phyloP scores from a whole-genome alignment of 2,329 filamentous ascomycete genomes.

The Aureobasidium sp. region DNA sequence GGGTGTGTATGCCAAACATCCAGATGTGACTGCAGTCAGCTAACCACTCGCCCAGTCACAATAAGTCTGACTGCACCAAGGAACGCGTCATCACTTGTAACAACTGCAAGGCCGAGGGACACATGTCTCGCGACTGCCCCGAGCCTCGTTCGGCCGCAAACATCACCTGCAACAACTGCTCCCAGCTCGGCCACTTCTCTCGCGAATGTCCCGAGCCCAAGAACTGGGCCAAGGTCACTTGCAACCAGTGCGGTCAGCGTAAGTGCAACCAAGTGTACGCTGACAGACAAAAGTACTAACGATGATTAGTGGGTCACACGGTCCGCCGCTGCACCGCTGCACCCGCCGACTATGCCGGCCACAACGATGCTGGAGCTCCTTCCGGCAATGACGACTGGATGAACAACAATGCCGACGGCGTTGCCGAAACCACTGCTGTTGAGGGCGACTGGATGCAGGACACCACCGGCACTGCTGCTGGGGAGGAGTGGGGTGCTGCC shows the following conservation, averaged over 20 bases:
- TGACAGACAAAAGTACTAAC: not conserved
- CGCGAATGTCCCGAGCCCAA: constrained; percentile 56
- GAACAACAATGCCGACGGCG: not conserved
- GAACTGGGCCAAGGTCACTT: constrained; percentile 40
- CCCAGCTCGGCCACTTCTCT: constrained; percentile 55
- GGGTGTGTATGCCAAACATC: constrained; percentile 19
- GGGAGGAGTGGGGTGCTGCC: constrained; percentile 2
- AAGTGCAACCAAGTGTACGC: not conserved
- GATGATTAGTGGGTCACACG: not conserved
- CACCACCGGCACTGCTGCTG: not conserved
- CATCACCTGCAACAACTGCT: constrained; percentile 32
- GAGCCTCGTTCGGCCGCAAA: constrained; percentile 31
- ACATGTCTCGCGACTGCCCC: constrained; percentile 28
- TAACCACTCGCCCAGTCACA: constrained; percentile 30
- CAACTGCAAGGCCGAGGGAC: not conserved
- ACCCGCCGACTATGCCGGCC: not conserved
- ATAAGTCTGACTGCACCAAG: constrained; percentile 10
- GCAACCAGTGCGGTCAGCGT: constrained; percentile 34
- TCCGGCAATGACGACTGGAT: not conserved
- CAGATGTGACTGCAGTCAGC: not conserved
- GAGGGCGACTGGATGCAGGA: not conserved
- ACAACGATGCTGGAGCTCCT: not conserved
- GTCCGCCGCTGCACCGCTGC: not conserved
- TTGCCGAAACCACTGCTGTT: not conserved
- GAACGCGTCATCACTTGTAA: not conserved